These are phyloP conservation scores for Dioscorea zingiberensis DNA, from an alignment of 106 monocot species.

Conservation along the genomic window DNA sequence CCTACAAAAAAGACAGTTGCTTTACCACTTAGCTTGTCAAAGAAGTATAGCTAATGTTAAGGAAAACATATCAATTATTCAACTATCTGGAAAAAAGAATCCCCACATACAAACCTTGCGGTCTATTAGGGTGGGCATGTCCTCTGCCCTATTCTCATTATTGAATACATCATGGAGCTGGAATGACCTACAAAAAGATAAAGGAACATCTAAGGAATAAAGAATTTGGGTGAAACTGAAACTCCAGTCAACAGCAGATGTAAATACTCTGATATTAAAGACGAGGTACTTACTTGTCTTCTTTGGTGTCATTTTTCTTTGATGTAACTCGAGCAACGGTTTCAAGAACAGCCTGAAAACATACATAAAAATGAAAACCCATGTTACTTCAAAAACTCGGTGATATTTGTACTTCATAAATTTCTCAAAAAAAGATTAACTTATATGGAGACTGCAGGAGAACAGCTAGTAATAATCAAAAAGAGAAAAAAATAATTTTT, in stretches of 20 bases:
- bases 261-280: not conserved
- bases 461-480: too few relatives aligned
- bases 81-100: too few relatives aligned
- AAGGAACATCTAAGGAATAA: not conserved
- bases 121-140: constrained; percentile 85
- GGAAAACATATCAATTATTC: too few relatives aligned
- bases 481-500: too few relatives aligned
- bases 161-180: constrained; percentile 94
- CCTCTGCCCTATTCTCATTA: constrained; percentile 80
- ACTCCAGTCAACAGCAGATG: not conserved
- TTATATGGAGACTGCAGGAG: too few relatives aligned
- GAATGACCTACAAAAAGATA: constrained; percentile 54
- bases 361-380: not conserved
- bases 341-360: constrained; percentile 76
- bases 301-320: constrained; percentile 98
- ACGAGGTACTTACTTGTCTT: constrained; percentile 61
- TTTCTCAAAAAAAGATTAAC: too few relatives aligned
- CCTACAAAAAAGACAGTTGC: constrained; percentile 17
- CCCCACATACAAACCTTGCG: constrained; percentile 41
- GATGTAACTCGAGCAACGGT: constrained; percentile 87
- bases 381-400: too few relatives aligned
- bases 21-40: too few relatives aligned
- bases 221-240: not conserved
- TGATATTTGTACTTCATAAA: too few relatives aligned
- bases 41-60: too few relatives aligned